These are phyloP conservation scores for Myxozyma geophila DNA, from an alignment of 805 yeast species.

Conservation along the genomic window DNA sequence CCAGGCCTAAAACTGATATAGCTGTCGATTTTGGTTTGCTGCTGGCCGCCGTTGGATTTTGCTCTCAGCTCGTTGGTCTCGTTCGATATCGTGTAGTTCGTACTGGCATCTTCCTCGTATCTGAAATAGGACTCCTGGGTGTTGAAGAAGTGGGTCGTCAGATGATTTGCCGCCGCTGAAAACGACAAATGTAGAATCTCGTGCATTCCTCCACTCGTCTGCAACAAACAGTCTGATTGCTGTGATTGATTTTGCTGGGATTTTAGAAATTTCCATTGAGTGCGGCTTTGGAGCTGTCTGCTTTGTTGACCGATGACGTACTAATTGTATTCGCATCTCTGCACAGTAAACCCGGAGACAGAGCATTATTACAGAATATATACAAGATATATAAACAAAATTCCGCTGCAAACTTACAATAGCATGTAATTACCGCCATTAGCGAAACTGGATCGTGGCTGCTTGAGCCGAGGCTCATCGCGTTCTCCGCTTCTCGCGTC, in stretches of 20 bases:
- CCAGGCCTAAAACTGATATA: slow-evolving; percentile 54
- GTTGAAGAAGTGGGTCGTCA: slow-evolving; percentile 81
- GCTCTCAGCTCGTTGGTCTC: slow-evolving; percentile 3
- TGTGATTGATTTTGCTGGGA: too few species aligned
- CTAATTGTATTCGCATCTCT: too few species aligned
- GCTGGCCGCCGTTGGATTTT: neutral
- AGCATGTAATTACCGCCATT: too few species aligned
- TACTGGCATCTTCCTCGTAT: slow-evolving; percentile 45
- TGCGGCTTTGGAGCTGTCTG: neutral
- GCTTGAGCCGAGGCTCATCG: slow-evolving; percentile 2
- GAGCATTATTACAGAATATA: too few species aligned
- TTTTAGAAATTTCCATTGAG: neutral
- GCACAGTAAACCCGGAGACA: too few species aligned
- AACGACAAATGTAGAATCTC: slow-evolving; percentile 75
- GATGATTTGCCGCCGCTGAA: slow-evolving; percentile 74
- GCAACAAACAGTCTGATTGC: too few species aligned
- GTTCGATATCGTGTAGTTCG: slow-evolving; percentile 25
- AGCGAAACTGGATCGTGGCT: neutral
- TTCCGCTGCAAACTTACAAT: too few species aligned
- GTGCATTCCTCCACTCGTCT: slow-evolving; percentile 51
- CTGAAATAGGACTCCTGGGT: slow-evolving; percentile 71
- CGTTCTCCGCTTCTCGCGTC: neutral
- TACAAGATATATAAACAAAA: too few species aligned
- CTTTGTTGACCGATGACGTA: too few species aligned
- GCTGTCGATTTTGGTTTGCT: slow-evolving; percentile 47